phyloP scores from a whole-genome alignment of 106 monocot species.

The Cymbidium sinense region DNA sequence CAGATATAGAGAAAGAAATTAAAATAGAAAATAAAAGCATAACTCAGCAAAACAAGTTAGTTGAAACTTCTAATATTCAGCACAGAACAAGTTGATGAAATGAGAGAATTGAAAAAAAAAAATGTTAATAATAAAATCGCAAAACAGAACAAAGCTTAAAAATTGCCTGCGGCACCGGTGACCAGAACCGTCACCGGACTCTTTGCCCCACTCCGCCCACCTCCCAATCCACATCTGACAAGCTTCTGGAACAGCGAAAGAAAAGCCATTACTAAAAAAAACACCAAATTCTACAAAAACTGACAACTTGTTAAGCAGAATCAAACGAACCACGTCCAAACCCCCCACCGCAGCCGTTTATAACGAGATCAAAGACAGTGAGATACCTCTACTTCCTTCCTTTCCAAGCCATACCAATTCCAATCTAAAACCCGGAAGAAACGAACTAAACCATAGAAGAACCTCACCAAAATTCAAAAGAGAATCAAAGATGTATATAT shows the following conservation, averaged over 20 bases:
- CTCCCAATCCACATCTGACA: not conserved
- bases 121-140: not conserved
- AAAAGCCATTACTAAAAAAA: not conserved
- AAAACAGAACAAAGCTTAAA: not conserved
- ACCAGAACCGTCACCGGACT: constrained; percentile 6
- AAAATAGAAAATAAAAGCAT: not conserved
- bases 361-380: not conserved
- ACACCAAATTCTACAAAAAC: not conserved
- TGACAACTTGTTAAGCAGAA: too few relatives aligned
- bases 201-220: not conserved
- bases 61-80: not conserved
- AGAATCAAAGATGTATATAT: too few relatives aligned
- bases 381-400: not conserved
- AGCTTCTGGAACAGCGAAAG: constrained; percentile 6
- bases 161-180: constrained; percentile 19
- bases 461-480: not conserved
- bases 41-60: not conserved
- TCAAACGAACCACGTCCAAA: not conserved
- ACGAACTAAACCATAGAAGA: not conserved
- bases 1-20: not conserved
- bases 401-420: too few relatives aligned
- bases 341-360: not conserved
- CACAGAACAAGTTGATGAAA: not conserved
- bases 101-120: too few relatives aligned
- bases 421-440: too few relatives aligned